Evolutionary conservation across 352 stramenopile species (phyloP), one percentile per base, ranked within the genome.

Genomic region (Aphanomyces stellatus): DNA sequence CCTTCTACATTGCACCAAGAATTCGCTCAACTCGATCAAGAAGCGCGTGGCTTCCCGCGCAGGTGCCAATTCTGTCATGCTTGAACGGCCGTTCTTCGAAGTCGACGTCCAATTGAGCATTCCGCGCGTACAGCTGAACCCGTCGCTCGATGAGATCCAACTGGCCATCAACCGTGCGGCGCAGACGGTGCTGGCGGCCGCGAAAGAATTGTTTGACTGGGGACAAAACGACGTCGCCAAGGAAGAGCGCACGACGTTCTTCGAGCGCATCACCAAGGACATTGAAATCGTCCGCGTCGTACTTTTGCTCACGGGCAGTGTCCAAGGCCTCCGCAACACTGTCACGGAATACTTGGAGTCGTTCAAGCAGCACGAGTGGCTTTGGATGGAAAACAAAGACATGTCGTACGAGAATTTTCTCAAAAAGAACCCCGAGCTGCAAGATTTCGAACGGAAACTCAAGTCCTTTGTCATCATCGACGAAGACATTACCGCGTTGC

Each of bases 261-360:
- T 99, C 70, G 95, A 98, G 62, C 88, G 95, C 0, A 99, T 99
- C 55, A 98, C 95, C 0, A 98, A 98, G 63, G 96, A 99, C 71
- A 98, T 99, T 73, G 96, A 99, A 75, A 98, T 99, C 51, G 96
- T 99, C 1, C 94, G 96, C 28, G 96, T 99, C 13, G 96, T 97
- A 3, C 66, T 99, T 10, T 76, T 99, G 28, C 85, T 99, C 4
- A 99, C 96, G 0, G 96, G 96, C 4, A 98, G 94, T 56, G 95
- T 99, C 22, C 96, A 99, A 72, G 96, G 96, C 4, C 85, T 99
- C 19, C 87, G 95, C 3, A 98, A 99, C 72, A 98, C 97, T 57
- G 97, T 99, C 30, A 93, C 90, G 25, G 95, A 99, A 70, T 99
- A 99, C 66, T 79, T 99, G 2, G 81, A 85, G 17, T 97, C 91